Base-by-base conservation (phyloP, 1,139 yeast genomes). In the Arxiozyma heterogenica region DNA sequence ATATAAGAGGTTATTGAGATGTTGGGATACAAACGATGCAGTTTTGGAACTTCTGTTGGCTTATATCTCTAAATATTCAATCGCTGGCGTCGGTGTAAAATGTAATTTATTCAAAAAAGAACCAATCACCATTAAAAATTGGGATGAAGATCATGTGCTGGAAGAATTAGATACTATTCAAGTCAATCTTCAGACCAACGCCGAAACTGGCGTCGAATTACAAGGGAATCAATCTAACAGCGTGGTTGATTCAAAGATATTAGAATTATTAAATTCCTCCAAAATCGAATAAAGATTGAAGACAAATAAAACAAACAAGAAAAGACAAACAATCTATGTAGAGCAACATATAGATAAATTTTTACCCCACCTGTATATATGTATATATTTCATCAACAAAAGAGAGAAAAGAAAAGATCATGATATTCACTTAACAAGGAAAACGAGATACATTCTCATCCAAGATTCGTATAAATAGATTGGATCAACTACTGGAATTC, bases 1-100 rank as follows among this genome's bases (percentile, higher is more conserved):
- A 0, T 88, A 81, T 69, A 82, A 85, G 64, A 81, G 95, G 58
- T 72, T 80, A 59, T 75, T 93, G 59, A 77, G 77, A 58, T 87
- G 90, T 21, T 90, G 80, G 76, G 98, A 93, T 71, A 82, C 96
- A 25, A 84, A 86, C 59, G 84, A 93, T 1, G 96, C 89, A 64
- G 84, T 86, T 4, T 76, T 93, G 49, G 96, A 93, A 68, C 73
- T 86, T 54, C 84, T 93, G 83, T 76, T 91, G 55, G 82, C 95
- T 38, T 86, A 86, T 60, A 74, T 93, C 53, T 80, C 85, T 63
- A 86, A 88, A 70, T 82, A 93, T 70, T 79, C 90, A 20, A 76
- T 87, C 55, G 79, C 85, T 51, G 95, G 93, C 59, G 93, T 93
- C 15, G 89, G 93, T 60, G 81, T 90, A 69, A 83, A 83, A 66